These are phyloP conservation scores for Candida sakaeoensis DNA, from an alignment of 805 yeast species.

Conservation along the genomic window DNA sequence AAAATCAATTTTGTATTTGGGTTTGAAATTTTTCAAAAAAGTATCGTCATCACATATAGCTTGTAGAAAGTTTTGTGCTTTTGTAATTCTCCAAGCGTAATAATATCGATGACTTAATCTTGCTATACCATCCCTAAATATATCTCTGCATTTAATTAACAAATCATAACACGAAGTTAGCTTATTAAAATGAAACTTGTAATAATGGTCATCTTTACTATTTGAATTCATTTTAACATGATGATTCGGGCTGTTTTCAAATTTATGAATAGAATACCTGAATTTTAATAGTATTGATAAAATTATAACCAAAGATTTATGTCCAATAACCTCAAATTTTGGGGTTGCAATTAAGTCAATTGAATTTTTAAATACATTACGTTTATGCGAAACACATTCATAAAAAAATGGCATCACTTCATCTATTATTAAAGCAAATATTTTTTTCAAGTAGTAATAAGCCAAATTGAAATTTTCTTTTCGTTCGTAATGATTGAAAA, in stretches of 20 bases:
- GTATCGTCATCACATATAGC: constrained; percentile 28
- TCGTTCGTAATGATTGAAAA: constrained; percentile 39
- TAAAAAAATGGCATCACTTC: constrained; percentile 31
- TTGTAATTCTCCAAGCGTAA: constrained; percentile 66
- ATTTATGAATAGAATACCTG: neutral
- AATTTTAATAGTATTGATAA: neutral
- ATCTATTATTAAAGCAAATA: constrained; percentile 19
- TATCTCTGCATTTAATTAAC: constrained; percentile 11
- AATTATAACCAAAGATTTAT: constrained; percentile 25
- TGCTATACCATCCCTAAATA: constrained; percentile 21
- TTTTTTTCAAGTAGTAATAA: constrained; percentile 31
- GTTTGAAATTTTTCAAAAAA: constrained; percentile 13
- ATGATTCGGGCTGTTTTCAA: neutral
- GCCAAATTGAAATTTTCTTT: constrained; percentile 24
- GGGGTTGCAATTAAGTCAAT: constrained; percentile 44
- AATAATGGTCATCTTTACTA: constrained; percentile 6
- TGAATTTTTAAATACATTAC: constrained; percentile 37
- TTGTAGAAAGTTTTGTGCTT: constrained; percentile 47
- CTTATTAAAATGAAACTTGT: constrained; percentile 8
- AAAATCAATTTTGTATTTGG: neutral
- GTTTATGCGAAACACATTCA: constrained; percentile 28
- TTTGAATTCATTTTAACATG: constrained; percentile 4
- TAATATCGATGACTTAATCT: constrained; percentile 55
- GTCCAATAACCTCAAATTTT: constrained; percentile 22
- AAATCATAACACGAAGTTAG: constrained; percentile 11